Percentiles rank a stretch among this genome's conserved stretches.
Conservation (phyloP, 495 filamentous ascomycete genomes). For the Clavariopsis aquatica region DNA sequence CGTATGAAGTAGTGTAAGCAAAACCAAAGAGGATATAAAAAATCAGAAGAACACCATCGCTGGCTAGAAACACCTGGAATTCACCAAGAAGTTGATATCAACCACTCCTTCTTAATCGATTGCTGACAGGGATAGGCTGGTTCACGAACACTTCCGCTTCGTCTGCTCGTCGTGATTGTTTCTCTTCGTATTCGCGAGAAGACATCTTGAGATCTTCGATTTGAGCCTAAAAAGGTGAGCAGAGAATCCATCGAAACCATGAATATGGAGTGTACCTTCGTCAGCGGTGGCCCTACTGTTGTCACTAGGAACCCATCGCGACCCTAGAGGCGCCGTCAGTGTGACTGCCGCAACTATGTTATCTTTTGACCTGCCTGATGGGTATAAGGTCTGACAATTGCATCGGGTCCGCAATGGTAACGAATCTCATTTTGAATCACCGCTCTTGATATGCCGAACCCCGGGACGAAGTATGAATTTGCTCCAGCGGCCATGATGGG, state of each 20-base stretch:
- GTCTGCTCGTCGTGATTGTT: constrained; percentile 35
- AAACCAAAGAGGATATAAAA: neutral
- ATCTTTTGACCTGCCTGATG: constrained; percentile 32
- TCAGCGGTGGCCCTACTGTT: constrained; percentile 40
- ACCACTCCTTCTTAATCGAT: constrained; percentile 28
- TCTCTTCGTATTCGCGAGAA: constrained; percentile 41
- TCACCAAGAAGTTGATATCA: neutral
- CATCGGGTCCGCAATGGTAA: constrained; percentile 43
- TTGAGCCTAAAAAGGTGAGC: constrained; percentile 36
- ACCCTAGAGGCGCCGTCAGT: constrained; percentile 36
- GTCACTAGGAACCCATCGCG: constrained; percentile 45
- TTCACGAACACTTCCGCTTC: constrained; percentile 38
- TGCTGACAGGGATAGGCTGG: constrained; percentile 33
- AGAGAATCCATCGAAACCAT: neutral
- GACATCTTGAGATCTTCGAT: constrained; percentile 41
- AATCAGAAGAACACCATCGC: neutral
- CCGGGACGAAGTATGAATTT: constrained; percentile 43
- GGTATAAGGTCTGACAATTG: constrained; percentile 41
- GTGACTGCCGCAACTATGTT: constrained; percentile 1
- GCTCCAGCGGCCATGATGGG: constrained; percentile 18
- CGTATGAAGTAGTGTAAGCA: neutral
- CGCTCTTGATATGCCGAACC: constrained; percentile 41
- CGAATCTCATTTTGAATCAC: constrained; percentile 45
- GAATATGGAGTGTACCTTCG: constrained; percentile 31
- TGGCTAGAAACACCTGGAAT: neutral